phyloP scores from a whole-genome alignment of 192 early-diverging fungal genomes.

The Phycomyces blakesleeanus region DNA sequence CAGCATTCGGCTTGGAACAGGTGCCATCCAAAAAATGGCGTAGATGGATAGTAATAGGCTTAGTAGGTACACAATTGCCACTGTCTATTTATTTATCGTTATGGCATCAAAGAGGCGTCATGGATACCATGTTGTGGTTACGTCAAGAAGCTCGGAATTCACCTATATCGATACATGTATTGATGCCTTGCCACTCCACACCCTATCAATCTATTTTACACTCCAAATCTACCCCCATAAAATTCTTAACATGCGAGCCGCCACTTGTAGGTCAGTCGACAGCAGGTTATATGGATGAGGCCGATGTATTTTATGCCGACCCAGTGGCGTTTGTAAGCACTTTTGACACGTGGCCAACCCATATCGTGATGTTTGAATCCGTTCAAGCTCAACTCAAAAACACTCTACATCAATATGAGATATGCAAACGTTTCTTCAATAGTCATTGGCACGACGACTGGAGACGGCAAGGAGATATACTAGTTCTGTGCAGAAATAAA shows the following conservation, averaged over 20 bases:
- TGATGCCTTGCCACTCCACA: slow-evolving; percentile 98
- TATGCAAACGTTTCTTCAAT: slow-evolving; percentile 85
- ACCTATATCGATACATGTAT: slow-evolving; percentile 53
- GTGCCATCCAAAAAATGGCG: slow-evolving; percentile 3
- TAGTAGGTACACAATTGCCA: slow-evolving; percentile 65
- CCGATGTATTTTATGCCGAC: slow-evolving; percentile 74
- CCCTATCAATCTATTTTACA: slow-evolving; percentile 89
- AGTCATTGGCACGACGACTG: slow-evolving; percentile 82
- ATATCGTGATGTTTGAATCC: slow-evolving; percentile 77
- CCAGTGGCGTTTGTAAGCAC: slow-evolving; percentile 55
- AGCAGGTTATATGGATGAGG: slow-evolving; percentile 59
- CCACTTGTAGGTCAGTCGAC: slow-evolving; percentile 48
- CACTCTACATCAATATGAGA: slow-evolving; percentile 29
- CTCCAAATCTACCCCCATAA: slow-evolving; percentile 55
- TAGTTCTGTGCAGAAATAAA: slow-evolving; percentile 59
- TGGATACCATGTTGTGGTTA: slow-evolving; percentile 81
- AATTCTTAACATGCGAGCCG: slow-evolving; percentile 91
- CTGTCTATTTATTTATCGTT: slow-evolving; percentile 67
- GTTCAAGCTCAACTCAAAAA: slow-evolving; percentile 29
- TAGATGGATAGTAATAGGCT: slow-evolving; percentile 24
- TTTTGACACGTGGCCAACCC: slow-evolving; percentile 55
- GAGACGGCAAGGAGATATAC: slow-evolving; percentile 74
- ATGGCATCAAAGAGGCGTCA: slow-evolving; percentile 90
- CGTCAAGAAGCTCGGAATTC: slow-evolving; percentile 37
- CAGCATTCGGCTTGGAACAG: slow-evolving; percentile 34